Percentiles rank a stretch among this genome's conserved stretches.
Evolutionary conservation across 2,329 filamentous ascomycete genomes (phyloP).

Genomic region (Fonsecaea erecta): DNA sequence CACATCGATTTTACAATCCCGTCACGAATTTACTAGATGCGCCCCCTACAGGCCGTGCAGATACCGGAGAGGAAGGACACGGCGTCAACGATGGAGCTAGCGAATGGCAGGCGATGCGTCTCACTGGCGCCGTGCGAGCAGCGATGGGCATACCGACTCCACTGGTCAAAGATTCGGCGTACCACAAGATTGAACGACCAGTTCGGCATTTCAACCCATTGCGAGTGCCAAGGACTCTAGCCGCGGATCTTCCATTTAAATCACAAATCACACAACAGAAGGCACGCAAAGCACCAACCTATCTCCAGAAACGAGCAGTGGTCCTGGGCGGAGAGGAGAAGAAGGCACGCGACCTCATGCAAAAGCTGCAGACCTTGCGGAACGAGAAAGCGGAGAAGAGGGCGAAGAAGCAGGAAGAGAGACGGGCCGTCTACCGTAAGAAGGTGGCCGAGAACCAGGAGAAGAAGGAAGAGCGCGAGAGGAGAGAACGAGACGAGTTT

Average conservation of each 20-base stretch:
- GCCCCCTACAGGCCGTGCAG: conserved; percentile 40
- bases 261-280: conserved; percentile 84
- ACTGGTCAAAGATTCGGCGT: conserved; percentile 79
- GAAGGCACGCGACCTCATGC: conserved; percentile 83
- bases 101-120: conserved; percentile 85
- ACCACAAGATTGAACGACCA: conserved; percentile 66
- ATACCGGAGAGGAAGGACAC: conserved; percentile 28
- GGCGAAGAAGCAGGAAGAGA: conserved; percentile 83
- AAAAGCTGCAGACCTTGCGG: conserved; percentile 86
- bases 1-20: conserved; percentile 94
- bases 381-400: conserved; percentile 91
- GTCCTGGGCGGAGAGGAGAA: conserved; percentile 84
- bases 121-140: conserved; percentile 88
- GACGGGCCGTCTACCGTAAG: conserved; percentile 76
- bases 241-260: conserved; percentile 86
- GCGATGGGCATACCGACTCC: conserved; percentile 77
- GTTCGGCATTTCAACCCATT: conserved; percentile 76
- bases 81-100: conserved; percentile 41
- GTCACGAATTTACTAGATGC: conserved; percentile 85
- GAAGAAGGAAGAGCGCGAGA: conserved; percentile 85
- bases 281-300: conserved; percentile 79
- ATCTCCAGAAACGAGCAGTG: conserved; percentile 95
- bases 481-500: conserved; percentile 87
- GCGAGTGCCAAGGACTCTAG: conserved; percentile 57
- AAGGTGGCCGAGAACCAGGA: conserved; percentile 81